Percentiles rank a stretch among this genome's conserved stretches.
These are phyloP conservation scores for Exophiala bonariae DNA, from an alignment of 2,329 filamentous ascomycete species.

Conservation along the genomic window DNA sequence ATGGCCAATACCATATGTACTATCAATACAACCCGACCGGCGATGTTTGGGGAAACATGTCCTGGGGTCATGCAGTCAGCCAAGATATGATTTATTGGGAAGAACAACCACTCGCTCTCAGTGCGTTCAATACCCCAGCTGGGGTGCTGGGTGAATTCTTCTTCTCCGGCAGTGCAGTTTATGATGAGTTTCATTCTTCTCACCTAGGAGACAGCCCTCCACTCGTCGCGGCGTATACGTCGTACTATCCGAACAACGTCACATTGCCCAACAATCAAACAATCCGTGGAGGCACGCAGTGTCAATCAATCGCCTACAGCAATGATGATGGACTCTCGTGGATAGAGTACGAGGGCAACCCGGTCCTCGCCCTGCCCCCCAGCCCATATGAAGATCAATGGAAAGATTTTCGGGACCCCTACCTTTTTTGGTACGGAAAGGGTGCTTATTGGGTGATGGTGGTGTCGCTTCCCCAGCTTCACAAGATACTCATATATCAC, in stretches of 20 bases:
- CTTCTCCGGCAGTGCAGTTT: slow-evolving; percentile 25
- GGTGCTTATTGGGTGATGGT: slow-evolving; percentile 27
- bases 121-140: neutral
- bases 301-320: slow-evolving; percentile 46
- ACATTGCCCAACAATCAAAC: no score
- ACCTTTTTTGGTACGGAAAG: slow-evolving; percentile 16
- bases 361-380: slow-evolving; percentile 40
- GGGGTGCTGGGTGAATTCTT: neutral
- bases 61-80: slow-evolving; percentile 43
- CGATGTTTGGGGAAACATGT: slow-evolving; percentile 45
- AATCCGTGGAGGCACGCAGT: slow-evolving; percentile 39
- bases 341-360: slow-evolving; percentile 47
- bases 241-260: slow-evolving; percentile 40
- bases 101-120: slow-evolving; percentile 22
- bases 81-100: slow-evolving; percentile 40
- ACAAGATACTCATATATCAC: slow-evolving; percentile 30
- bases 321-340: slow-evolving; percentile 50
- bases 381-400: slow-evolving; percentile 41
- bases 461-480: slow-evolving; percentile 19
- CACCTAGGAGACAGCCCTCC: slow-evolving; percentile 35
- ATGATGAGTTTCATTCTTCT: slow-evolving; percentile 43
- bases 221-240: slow-evolving; percentile 49
- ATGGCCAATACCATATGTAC: slow-evolving; percentile 38
- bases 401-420: slow-evolving; percentile 42
- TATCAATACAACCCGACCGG: slow-evolving; percentile 45